These are phyloP conservation scores for Parastagonospora nodorum DNA, from an alignment of 2,329 filamentous ascomycete genomes.

Conservation along the genomic window DNA sequence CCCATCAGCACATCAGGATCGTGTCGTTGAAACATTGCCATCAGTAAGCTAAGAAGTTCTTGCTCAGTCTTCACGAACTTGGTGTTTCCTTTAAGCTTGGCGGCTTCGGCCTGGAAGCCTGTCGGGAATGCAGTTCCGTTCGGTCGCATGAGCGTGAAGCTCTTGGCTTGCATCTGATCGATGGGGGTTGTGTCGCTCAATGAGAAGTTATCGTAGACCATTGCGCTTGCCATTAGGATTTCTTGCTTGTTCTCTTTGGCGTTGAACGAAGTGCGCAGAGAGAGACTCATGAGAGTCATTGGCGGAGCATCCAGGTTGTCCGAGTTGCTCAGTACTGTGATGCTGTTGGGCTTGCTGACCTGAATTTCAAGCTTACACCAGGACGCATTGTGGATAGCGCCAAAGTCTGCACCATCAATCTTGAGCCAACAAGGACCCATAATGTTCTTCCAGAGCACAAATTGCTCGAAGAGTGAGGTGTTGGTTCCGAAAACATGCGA, in stretches of 20 bases:
- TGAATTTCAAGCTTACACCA: slow-evolving; percentile 95
- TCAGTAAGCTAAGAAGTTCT: slow-evolving; percentile 83
- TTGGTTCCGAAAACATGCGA: slow-evolving; percentile 93
- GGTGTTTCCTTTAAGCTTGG: slow-evolving; percentile 75
- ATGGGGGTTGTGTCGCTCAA: slow-evolving; percentile 86
- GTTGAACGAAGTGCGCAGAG: slow-evolving; percentile 86
- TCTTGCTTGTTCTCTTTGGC: slow-evolving; percentile 95
- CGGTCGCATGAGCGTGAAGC: slow-evolving; percentile 90
- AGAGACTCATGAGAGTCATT: slow-evolving; percentile 93
- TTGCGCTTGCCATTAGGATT: slow-evolving; percentile 86
- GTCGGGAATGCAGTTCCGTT: slow-evolving; percentile 76
- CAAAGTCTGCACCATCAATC: slow-evolving; percentile 84
- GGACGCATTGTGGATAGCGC: slow-evolving; percentile 84
- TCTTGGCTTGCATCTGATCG: slow-evolving; percentile 85
- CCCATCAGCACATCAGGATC: slow-evolving; percentile 95
- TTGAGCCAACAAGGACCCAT: slow-evolving; percentile 99
- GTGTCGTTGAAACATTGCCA: slow-evolving; percentile 83
- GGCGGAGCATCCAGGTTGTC: slow-evolving; percentile 84
- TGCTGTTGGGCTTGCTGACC: slow-evolving; percentile 75
- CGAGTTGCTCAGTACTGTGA: slow-evolving; percentile 74
- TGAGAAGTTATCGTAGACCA: slow-evolving; percentile 89
- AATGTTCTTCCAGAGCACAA: slow-evolving; percentile 97
- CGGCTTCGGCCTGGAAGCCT: slow-evolving; percentile 80
- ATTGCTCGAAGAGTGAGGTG: slow-evolving; percentile 94
- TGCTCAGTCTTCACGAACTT: slow-evolving; percentile 83